Evolutionary conservation across 495 filamentous ascomycete genomes (phyloP).

Genomic region (Bryoglossum gracile): DNA sequence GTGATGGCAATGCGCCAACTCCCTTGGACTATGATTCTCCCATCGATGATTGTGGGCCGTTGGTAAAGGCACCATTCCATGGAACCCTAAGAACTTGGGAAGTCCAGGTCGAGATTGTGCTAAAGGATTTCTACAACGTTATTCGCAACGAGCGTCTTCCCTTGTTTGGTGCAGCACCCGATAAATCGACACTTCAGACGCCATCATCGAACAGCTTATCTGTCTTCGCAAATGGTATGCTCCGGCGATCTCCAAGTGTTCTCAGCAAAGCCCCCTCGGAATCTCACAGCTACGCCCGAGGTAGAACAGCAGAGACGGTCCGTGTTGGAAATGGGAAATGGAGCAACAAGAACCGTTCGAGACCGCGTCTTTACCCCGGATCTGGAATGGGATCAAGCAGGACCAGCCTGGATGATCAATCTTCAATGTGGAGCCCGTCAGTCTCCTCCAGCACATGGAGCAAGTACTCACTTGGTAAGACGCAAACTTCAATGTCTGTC

Average conservation of each 20-base stretch:
- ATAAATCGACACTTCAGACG: conserved; percentile 24
- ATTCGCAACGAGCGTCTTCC: conserved; percentile 82
- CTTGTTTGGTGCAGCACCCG: conserved; percentile 53
- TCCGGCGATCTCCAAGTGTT: conserved; percentile 82
- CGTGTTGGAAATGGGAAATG: conserved; percentile 58
- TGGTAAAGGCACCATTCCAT: conserved; percentile 73
- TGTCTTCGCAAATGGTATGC: conserved; percentile 50
- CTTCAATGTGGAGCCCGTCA: conserved; percentile 86
- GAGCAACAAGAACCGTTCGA: conserved; percentile 77
- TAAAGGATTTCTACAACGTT: conserved; percentile 87
- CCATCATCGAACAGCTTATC: conserved; percentile 38
- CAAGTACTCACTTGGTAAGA: conserved; percentile 83
- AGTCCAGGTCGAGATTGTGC: conserved; percentile 75
- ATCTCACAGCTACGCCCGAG: conserved; percentile 62
- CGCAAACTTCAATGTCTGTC: conserved; percentile 82
- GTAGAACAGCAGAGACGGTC: conserved; percentile 59
- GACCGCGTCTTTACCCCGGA: conserved; percentile 67
- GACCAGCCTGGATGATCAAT: conserved; percentile 86
- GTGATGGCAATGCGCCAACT: conserved; percentile 22
- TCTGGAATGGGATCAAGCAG: conserved; percentile 85
- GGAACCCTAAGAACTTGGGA: conserved; percentile 81
- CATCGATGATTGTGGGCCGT: conserved; percentile 46
- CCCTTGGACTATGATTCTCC: conserved; percentile 24
- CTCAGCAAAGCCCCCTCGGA: conserved; percentile 82
- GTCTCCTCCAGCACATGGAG: conserved; percentile 84